Conservation (phyloP, 768 basidiomycete species). For the Agaricus sinodeliciosus region DNA sequence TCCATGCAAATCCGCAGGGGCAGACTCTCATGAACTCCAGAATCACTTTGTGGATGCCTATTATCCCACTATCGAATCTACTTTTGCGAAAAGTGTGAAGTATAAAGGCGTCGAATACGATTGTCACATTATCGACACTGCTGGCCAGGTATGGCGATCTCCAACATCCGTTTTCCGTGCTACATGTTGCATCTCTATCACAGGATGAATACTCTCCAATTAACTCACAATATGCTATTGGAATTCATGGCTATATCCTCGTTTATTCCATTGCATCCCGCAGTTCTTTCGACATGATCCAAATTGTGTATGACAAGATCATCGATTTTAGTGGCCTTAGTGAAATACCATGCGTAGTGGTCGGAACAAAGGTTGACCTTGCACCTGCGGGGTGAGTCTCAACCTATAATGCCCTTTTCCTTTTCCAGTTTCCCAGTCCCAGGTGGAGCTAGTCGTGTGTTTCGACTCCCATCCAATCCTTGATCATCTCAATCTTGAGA, state of each 20-base stretch:
- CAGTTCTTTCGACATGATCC: conserved; percentile 92
- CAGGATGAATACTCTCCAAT: conserved; percentile 96
- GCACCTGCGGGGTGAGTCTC: conserved; percentile 50
- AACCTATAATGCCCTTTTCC: conserved; percentile 9
- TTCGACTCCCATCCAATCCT: neutral
- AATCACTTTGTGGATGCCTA: conserved; percentile 88
- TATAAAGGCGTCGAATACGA: conserved; percentile 90
- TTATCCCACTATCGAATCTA: conserved; percentile 93
- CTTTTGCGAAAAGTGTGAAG: conserved; percentile 76
- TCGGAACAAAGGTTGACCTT: conserved; percentile 89
- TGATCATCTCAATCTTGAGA: conserved; percentile 14
- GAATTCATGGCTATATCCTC: conserved; percentile 94
- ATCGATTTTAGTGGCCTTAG: conserved; percentile 82
- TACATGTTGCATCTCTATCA: neutral
- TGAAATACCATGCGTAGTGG: conserved; percentile 88
- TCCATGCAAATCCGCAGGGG: neutral
- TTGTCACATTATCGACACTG: conserved; percentile 97
- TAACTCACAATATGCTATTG: conserved; percentile 90
- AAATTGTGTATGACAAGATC: conserved; percentile 95
- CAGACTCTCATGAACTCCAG: conserved; percentile 13
- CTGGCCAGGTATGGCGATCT: conserved; percentile 71
- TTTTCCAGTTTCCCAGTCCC: conserved; percentile 9
- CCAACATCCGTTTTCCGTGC: neutral
- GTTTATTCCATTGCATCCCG: conserved; percentile 91
- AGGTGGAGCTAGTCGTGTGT: neutral